Evolutionary conservation across 192 early-diverging fungal species (phyloP).

Genomic region (Coemansia sp.): DNA sequence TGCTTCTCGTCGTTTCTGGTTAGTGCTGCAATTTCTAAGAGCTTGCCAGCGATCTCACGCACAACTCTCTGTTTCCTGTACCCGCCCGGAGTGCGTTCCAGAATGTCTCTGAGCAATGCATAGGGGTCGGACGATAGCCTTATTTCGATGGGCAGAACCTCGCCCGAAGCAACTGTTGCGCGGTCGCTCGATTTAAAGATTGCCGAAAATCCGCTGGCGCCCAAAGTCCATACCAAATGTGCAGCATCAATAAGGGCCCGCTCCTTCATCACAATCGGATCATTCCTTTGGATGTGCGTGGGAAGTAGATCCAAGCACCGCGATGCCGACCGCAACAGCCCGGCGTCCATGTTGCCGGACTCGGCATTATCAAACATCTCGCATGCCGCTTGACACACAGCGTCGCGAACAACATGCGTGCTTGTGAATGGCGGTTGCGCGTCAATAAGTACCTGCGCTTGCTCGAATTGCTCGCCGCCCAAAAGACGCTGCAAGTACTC

Average conservation of each 20-base stretch:
- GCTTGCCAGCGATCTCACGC: constrained; percentile 18
- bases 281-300: background rate
- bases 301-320: constrained; percentile 29
- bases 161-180: background rate
- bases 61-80: constrained; percentile 29
- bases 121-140: constrained; percentile 25
- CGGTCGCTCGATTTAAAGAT: background rate
- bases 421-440: constrained; percentile 7
- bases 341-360: constrained; percentile 20
- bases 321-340: constrained; percentile 19
- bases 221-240: constrained; percentile 23
- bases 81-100: constrained; percentile 18
- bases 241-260: constrained; percentile 32
- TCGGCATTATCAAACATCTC: constrained; percentile 51
- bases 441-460: constrained; percentile 26
- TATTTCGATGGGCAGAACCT: constrained; percentile 38
- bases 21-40: constrained; percentile 2
- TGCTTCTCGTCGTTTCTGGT: background rate
- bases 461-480: constrained; percentile 17
- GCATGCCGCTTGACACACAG: constrained; percentile 34
- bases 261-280: constrained; percentile 17
- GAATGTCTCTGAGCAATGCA: constrained; percentile 14
- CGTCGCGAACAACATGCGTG: constrained; percentile 5
- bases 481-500: constrained; percentile 21
- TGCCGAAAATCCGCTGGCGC: background rate